Evolutionary conservation across 2,329 filamentous ascomycete genomes (phyloP), one percentile per base, ranked within the genome.

Genomic region (Ascochyta pisi): DNA sequence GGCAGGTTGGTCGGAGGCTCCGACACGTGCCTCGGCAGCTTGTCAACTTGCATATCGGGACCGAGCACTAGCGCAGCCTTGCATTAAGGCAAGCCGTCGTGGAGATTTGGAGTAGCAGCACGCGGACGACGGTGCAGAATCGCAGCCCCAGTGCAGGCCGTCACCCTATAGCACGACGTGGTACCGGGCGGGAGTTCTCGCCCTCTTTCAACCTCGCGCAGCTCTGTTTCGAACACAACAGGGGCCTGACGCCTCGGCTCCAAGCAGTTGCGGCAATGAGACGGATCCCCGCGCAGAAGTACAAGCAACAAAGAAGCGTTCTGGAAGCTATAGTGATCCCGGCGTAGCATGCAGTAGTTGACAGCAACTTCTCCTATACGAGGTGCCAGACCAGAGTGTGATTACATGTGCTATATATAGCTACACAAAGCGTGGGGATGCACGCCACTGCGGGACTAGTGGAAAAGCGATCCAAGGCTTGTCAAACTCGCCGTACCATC

Each of bases 351-450:
- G 37, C 38, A 41, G 47, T 6, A 42, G 39, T 27, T 43, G 26
- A 56, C 38, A 27, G 38, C 44, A 15, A 33, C 12, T 24, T 43
- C 4, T 38, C 6, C 3, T 27, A 56, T 56, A 56, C 53, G 53
- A 51, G 43, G 38, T 42, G 42, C 33, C 12, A 15, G 22, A 33
- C 6, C 31, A 15, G 9, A 27, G 37, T 34, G 53, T 56, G 42
- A 51, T 56, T 51, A 38, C 29, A 26, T 12, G 43, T 43, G 42
- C 53, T 56, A 56, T 43, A 47, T 47, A 47, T 56, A 56, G 53
- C 15, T 5, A 16, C 31, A 41, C 27, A n/a, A 47, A 45, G 47
- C 42, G 53, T 47, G 53, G 53, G 42, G 53, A 56, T 46, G 47
- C 53, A 56, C 37, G 42, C 42, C 42, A 35, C 4, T 24, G 47